Evolutionary conservation across 371 early-diverging fungal species (phyloP).

Genomic region (Aphelidium insulamus): DNA sequence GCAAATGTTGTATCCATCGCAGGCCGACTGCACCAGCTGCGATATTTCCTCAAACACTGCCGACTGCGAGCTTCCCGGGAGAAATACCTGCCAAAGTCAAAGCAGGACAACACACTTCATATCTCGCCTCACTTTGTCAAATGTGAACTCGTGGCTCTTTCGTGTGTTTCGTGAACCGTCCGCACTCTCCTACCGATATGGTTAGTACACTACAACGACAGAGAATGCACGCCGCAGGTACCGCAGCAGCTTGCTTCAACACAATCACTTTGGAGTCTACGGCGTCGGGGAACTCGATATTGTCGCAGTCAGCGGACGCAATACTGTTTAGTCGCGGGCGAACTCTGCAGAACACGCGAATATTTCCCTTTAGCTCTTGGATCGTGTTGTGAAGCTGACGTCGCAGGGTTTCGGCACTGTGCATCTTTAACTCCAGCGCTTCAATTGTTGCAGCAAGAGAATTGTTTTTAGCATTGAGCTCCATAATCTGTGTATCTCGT

Average conservation of each 20-base stretch:
- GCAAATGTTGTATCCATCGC: constrained; percentile 95
- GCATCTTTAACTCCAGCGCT: constrained; percentile 34
- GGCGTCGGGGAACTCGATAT: constrained; percentile 11
- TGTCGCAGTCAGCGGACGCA: constrained; percentile 3
- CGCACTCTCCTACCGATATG: constrained; percentile 7
- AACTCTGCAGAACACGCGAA: constrained; percentile 91
- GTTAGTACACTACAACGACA: too few relatives aligned
- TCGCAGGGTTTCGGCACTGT: constrained; percentile 51
- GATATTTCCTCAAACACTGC: constrained; percentile 85
- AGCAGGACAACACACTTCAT: too few relatives aligned
- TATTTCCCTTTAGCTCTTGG: constrained; percentile 92
- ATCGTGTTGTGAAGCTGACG: constrained; percentile 71
- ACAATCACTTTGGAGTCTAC: constrained; percentile 26
- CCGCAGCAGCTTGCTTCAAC: constrained; percentile 18
- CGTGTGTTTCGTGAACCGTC: too few relatives aligned
- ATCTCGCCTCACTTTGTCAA: constrained; percentile 43
- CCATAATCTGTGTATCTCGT: constrained; percentile 21
- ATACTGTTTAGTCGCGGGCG: constrained; percentile 36
- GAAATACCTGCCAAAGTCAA: constrained; percentile 40
- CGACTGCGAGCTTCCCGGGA: constrained; percentile 39
- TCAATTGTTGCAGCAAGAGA: constrained; percentile 10
- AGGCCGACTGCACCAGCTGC: constrained; percentile 78
- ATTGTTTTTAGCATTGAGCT: constrained; percentile 14
- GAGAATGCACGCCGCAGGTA: too few relatives aligned
- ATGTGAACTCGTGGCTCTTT: constrained; percentile 61